Base-by-base conservation (phyloP, 805 yeast genomes). In the Scheffersomyces stipitis region DNA sequence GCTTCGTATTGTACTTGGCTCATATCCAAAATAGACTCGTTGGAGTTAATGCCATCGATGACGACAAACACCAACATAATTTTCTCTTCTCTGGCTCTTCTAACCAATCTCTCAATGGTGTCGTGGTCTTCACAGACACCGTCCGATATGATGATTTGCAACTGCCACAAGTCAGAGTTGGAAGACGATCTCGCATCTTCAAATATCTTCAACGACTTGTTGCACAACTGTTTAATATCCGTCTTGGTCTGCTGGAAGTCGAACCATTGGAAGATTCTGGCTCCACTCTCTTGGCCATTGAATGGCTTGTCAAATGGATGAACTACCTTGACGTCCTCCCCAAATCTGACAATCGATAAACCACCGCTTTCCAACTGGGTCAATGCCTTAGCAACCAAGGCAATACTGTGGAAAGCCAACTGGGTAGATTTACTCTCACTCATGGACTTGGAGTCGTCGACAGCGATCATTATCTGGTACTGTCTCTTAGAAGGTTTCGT, bases 391-490 rank as follows among this genome's bases (percentile, higher is more conserved):
- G 96, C 82, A 2, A 93, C 98, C 30, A 93, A 72, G 5, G 97
- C 91, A 53, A 93, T 86, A 56, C 96, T 83, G 54, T 93, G 91
- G 76, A 89, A 89, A 0, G 99, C 98, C 41, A 93, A 72, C 47
- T 86, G 88, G 13, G 88, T 91, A 26, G 95, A 82, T 47, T 83
- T 80, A 16, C 96, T 84, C 60, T 91, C 98, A 39, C 90, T 80
- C 99, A 93, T 93, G 1, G 98, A 91, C 60, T 87, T 89, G 20
- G 99, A 93, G 58, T 93, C 96, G 67, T 93, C 99, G 32, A 93
- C 85, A 1, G 99, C 90, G 47, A 93, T 85, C 96, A 95, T 86
- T 44, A 93, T 86, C 68, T 93, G 99, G 61, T 93, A 93, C 58
- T 90, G 93, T 54, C 99, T 81, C 69, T 93, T 93, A 48, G 95